Evolutionary conservation across 441 rosid species (phyloP).

Genomic region (Erodium trifolium): DNA sequence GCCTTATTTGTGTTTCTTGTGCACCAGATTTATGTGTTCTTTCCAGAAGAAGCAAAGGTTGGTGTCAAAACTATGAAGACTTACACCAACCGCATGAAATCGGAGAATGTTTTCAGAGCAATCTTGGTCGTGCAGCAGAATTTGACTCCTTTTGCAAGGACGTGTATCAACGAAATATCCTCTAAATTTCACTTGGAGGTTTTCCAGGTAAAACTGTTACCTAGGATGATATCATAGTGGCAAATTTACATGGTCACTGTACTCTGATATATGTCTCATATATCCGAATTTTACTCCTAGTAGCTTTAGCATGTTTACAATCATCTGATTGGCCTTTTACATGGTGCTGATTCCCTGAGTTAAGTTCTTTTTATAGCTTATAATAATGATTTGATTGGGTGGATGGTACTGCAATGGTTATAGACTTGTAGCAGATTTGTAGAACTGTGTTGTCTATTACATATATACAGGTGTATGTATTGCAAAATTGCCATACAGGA

Average conservation of each 20-base stretch:
- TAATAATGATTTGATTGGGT: too few relatives aligned
- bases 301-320: too few relatives aligned
- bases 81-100: slow-evolving; percentile 75
- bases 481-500: neutral
- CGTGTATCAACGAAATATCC: slow-evolving; percentile 63
- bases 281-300: too few relatives aligned
- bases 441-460: neutral
- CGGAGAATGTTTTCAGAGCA: slow-evolving; percentile 74
- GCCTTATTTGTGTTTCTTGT: slow-evolving; percentile 1
- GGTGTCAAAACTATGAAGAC: slow-evolving; percentile 97
- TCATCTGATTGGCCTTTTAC: neutral
- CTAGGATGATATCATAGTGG: neutral
- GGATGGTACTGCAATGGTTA: neutral
- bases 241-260: neutral
- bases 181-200: slow-evolving; percentile 78
- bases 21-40: slow-evolving; percentile 74
- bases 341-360: neutral
- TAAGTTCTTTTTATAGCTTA: neutral
- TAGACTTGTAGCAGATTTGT: neutral
- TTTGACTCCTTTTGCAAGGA: slow-evolving; percentile 87
- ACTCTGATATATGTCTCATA: neutral
- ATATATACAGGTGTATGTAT: neutral
- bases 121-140: slow-evolving; percentile 73
- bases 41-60: slow-evolving; percentile 82
- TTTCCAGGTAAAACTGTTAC: slow-evolving; percentile 51